A percentile compares a stretch with the other conserved stretches of the same genome.
These are phyloP conservation scores for Gossypium aridum DNA, from an alignment of 441 rosid genomes.

Conservation along the genomic window DNA sequence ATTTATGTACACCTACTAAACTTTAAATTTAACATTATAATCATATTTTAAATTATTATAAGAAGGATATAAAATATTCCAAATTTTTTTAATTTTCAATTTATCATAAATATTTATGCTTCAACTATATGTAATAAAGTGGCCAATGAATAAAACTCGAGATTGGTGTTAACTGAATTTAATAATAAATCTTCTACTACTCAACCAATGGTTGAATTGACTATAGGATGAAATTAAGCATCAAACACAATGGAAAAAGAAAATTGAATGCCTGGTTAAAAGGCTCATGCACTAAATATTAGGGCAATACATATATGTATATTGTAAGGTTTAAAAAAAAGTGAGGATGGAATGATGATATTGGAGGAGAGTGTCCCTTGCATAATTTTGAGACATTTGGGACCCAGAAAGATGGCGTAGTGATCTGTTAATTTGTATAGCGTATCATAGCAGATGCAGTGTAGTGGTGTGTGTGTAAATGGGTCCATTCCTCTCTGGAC, in stretches of 20 bases:
- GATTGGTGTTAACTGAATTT: too few relatives aligned
- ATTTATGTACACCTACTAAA: too few relatives aligned
- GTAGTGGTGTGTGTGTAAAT: conserved; percentile 10
- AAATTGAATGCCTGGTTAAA: too few relatives aligned
- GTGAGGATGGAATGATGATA: conserved; percentile 13
- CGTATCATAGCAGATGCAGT: conserved; percentile 15
- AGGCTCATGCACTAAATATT: neutral
- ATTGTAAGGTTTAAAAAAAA: neutral
- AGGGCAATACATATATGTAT: neutral
- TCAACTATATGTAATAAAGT: too few relatives aligned
- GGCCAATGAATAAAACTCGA: too few relatives aligned
- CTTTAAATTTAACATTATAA: too few relatives aligned
- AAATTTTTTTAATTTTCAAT: neutral
- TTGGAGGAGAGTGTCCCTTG: conserved; percentile 4
- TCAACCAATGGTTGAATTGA: too few relatives aligned
- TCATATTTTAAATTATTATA: neutral
- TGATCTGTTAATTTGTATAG: conserved; percentile 21
- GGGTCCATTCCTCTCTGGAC: conserved; percentile 17
- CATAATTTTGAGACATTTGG: conserved; percentile 27
- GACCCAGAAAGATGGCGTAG: conserved; percentile 41
- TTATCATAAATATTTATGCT: neutral
- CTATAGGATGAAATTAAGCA: too few relatives aligned
- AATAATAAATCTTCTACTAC: too few relatives aligned
- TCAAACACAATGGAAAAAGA: too few relatives aligned
- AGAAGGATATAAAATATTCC: neutral